Conservation (phyloP, 257 asterid species). For the Handroanthus guayacan region DNA sequence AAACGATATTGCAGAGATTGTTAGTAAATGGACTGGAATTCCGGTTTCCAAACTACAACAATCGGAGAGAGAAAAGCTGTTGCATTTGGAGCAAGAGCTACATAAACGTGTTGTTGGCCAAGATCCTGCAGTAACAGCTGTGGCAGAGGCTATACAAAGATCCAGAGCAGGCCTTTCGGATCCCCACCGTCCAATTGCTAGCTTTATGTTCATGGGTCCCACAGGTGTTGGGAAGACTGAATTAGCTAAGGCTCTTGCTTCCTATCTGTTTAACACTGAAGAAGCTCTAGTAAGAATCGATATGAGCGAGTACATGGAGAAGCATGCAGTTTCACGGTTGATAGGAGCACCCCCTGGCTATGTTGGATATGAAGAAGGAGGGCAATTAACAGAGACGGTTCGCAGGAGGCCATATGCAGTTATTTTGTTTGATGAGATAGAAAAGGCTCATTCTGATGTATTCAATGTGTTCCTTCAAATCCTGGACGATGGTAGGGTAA, state of each 20-base stretch:
- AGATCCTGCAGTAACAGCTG: slow-evolving; percentile 89
- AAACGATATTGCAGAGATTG: slow-evolving; percentile 86
- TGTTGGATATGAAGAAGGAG: slow-evolving; percentile 96
- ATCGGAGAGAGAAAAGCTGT: slow-evolving; percentile 84
- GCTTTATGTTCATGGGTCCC: slow-evolving; percentile 99
- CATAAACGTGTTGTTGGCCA: slow-evolving; percentile 90
- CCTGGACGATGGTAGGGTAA: slow-evolving; percentile 93
- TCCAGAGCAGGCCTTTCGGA: slow-evolving; percentile 97
- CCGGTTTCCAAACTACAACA: slow-evolving; percentile 90
- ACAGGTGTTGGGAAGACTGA: slow-evolving; percentile 98
- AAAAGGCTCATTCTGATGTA: slow-evolving; percentile 92
- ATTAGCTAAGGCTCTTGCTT: slow-evolving; percentile 92
- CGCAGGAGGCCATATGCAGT: slow-evolving; percentile 94
- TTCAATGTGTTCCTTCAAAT: slow-evolving; percentile 93
- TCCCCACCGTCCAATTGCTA: slow-evolving; percentile 96
- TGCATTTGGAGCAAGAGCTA: slow-evolving; percentile 82
- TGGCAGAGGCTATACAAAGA: slow-evolving; percentile 93
- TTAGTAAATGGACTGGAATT: slow-evolving; percentile 98
- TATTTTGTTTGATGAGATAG: slow-evolving; percentile 89
- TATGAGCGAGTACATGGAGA: slow-evolving; percentile 99
- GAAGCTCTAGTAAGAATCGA: slow-evolving; percentile 94
- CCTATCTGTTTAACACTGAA: slow-evolving; percentile 90
- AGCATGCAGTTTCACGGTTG: slow-evolving; percentile 89
- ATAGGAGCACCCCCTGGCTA: slow-evolving; percentile 99
- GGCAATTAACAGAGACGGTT: slow-evolving; percentile 84